Base-by-base conservation (phyloP, 805 yeast species). In the Candida railenensis region DNA sequence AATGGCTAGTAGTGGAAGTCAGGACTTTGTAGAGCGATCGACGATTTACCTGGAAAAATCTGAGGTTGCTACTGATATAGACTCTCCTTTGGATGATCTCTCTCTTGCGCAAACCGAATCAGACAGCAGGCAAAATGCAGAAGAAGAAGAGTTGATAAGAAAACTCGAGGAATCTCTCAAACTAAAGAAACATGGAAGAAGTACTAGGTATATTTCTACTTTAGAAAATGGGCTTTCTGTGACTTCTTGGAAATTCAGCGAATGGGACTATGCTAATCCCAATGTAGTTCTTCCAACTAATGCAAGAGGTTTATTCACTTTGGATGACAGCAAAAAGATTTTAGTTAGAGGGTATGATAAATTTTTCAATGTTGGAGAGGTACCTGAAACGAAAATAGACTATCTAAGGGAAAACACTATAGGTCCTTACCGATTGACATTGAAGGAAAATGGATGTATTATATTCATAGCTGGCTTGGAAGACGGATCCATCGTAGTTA, bases 361-460 rank as follows among this genome's bases (percentile, higher is more conserved):
- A 66, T 94, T 94, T 65, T 94, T 89, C 77, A 92, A 87, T 59
- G 71, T 89, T 3, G 79, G 74, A 50, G 99, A 94, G 61, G 73
- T 77, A 1, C 52, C 66, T 0, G 51, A 52, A 4, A 85, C 96
- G 0, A 76, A 71, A 48, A 73, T 81, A 71, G 66, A 64, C 0
- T 57, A 61, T 53, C 59, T 90, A 3, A 54, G 57, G n/a, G 41
- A 53, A 0, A 37, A 48, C 15, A 84, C 94, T 0, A 28, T 36
- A 3, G 97, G 96, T 0, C 97, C 97, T 0, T 94, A 85, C 62
- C 79, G 77, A 16, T 78, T 90, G 2, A 83, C 97, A 0, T 72
- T 85, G 33, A 94, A 94, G 61, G 95, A 95, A 47, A 94, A 94
- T 59, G 99, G 99, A 0, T 94, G 97, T 58, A 90, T 94, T 44